These are phyloP conservation scores for Chaetomium sp. DNA, from an alignment of 2,329 filamentous ascomycete species.

Conservation along the genomic window DNA sequence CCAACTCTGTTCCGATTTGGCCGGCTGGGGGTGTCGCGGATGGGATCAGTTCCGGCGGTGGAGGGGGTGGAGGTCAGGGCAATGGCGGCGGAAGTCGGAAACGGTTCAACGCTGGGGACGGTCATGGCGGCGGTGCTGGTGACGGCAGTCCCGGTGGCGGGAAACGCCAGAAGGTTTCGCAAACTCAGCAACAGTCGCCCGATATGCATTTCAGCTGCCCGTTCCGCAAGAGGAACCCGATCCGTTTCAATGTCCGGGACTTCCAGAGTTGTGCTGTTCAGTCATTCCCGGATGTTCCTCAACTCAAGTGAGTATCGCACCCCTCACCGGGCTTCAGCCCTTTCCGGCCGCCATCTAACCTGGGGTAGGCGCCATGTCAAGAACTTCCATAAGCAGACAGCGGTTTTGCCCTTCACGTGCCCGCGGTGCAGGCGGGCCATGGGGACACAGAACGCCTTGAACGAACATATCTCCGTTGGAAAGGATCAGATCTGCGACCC, in stretches of 20 bases:
- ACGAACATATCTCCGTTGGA: slow-evolving; percentile 24
- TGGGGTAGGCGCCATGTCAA: slow-evolving; percentile 34
- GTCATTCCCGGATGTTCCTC: slow-evolving; percentile 29
- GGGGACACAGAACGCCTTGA: slow-evolving; percentile 22
- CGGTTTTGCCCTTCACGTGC: slow-evolving; percentile 24
- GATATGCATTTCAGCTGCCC: slow-evolving; percentile 32
- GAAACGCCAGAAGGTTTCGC: slow-evolving; percentile 23
- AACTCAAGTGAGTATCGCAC: slow-evolving; percentile 30
- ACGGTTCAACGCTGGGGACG: slow-evolving; percentile 22
- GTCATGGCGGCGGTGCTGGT: slow-evolving; percentile 20
- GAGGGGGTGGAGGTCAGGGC: neutral
- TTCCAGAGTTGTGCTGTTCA: slow-evolving; percentile 30
- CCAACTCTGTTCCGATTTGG: slow-evolving; percentile 10
- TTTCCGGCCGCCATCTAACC: neutral
- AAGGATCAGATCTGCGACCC: slow-evolving; percentile 28
- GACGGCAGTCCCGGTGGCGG: slow-evolving; percentile 21
- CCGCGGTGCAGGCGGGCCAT: slow-evolving; percentile 32
- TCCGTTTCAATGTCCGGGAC: slow-evolving; percentile 35
- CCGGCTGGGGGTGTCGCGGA: neutral
- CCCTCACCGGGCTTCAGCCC: no score
- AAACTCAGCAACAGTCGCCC: neutral
- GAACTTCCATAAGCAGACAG: slow-evolving; percentile 29
- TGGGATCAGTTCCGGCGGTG: slow-evolving; percentile 1
- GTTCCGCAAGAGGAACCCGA: slow-evolving; percentile 36
- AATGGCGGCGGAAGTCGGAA: slow-evolving; percentile 20